These are phyloP conservation scores for Debaryomyces udenii DNA, from an alignment of 1,139 yeast species.

Conservation along the genomic window DNA sequence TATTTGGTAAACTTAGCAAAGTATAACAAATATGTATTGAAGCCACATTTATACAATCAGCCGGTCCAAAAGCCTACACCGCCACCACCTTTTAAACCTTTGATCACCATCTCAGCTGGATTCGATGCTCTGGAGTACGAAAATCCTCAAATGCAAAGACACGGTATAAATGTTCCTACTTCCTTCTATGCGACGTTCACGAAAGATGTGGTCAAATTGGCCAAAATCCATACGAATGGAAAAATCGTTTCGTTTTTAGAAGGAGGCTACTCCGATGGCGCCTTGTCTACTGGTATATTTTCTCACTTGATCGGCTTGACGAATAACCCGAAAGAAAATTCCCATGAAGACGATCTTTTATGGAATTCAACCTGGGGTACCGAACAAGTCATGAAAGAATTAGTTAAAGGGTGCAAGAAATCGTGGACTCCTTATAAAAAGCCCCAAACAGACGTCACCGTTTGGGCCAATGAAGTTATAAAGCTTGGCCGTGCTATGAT, in stretches of 20 bases:
- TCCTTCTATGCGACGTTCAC: conserved; percentile 77
- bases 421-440: conserved; percentile 64
- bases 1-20: conserved; percentile 32
- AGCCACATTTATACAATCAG: conserved; percentile 32
- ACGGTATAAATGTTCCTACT: conserved; percentile 82
- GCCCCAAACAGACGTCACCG: conserved; percentile 47
- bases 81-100: conserved; percentile 65
- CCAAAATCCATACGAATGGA: conserved; percentile 62
- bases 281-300: conserved; percentile 77
- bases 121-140: conserved; percentile 90
- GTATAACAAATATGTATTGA: conserved; percentile 32
- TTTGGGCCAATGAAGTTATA: conserved; percentile 73
- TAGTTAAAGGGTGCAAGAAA: conserved; percentile 69
- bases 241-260: conserved; percentile 72
- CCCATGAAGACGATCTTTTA: conserved; percentile 41
- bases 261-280: conserved; percentile 89
- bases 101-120: conserved; percentile 79
- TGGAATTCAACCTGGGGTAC: conserved; percentile 72
- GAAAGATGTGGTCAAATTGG: conserved; percentile 68
- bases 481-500: conserved; percentile 69
- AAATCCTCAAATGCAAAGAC: conserved; percentile 82
- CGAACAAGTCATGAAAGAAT: conserved; percentile 63
- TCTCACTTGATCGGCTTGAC: conserved; percentile 72
- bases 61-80: conserved; percentile 33
- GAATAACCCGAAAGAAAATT: conserved; percentile 17